phyloP scores from a whole-genome alignment of 169 alveolate species.

The Cryptosporidium andersoni region DNA sequence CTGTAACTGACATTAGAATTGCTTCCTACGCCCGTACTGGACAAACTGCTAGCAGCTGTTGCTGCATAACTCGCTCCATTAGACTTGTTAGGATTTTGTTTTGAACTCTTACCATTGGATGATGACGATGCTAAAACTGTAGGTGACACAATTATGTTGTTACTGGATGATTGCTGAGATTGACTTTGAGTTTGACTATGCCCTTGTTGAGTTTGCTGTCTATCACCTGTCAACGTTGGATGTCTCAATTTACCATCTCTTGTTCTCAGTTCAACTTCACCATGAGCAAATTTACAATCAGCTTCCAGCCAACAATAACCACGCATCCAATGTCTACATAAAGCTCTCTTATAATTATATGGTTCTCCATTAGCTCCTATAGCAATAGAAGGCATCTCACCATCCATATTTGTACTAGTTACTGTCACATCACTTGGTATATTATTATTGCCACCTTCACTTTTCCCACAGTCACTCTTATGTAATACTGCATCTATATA shows the following conservation, averaged over 20 bases:
- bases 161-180: not conserved
- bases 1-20: constrained; percentile 64
- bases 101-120: constrained; percentile 11
- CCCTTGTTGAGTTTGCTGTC: constrained; percentile 14
- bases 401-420: constrained; percentile 14
- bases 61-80: constrained; percentile 64
- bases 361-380: constrained; percentile 64
- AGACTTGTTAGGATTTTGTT: constrained; percentile 21
- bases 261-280: constrained; percentile 65
- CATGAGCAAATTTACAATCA: constrained; percentile 69
- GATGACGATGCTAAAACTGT: constrained; percentile 16
- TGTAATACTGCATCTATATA: constrained; percentile 68
- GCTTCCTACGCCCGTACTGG: constrained; percentile 31
- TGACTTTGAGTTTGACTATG: constrained; percentile 19
- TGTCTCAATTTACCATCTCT: constrained; percentile 67
- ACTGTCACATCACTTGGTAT: constrained; percentile 10
- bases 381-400: constrained; percentile 33
- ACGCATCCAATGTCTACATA: constrained; percentile 71
- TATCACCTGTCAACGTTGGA: constrained; percentile 32
- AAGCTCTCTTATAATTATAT: constrained; percentile 64
- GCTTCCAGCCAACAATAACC: constrained; percentile 71
- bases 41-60: constrained; percentile 60
- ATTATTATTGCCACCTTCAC: constrained; percentile 33
- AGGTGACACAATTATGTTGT: not conserved
- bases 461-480: constrained; percentile 39